Evolutionary conservation across 2,329 filamentous ascomycete species (phyloP).

Genomic region (Nemania serpens): DNA sequence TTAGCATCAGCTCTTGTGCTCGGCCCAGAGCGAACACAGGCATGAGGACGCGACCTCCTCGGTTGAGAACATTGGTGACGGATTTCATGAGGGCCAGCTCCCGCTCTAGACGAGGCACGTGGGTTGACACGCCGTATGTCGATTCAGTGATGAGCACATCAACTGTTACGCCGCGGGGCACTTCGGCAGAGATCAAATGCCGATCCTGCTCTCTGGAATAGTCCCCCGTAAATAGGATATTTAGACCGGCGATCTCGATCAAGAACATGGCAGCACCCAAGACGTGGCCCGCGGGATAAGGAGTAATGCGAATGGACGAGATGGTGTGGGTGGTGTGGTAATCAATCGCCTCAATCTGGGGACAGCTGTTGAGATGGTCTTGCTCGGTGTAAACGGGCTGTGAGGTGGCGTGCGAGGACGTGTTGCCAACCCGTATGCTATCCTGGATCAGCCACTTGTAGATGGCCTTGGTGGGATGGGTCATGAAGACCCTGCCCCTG

Average conservation of each 20-base stretch:
- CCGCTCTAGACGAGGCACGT: constrained; percentile 86
- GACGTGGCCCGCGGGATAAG: constrained; percentile 97
- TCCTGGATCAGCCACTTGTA: constrained; percentile 99
- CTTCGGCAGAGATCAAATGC: constrained; percentile 90
- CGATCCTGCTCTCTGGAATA: constrained; percentile 96
- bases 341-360: constrained; percentile 94
- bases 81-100: constrained; percentile 95
- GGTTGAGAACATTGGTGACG: constrained; percentile 87
- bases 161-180: constrained; percentile 86
- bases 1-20: constrained; percentile 91
- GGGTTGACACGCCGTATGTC: constrained; percentile 93
- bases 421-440: constrained; percentile 85
- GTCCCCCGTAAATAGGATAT: constrained; percentile 96
- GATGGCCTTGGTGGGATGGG: constrained; percentile 97
- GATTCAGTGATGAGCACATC: constrained; percentile 98
- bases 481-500: constrained; percentile 96
- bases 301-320: constrained; percentile 93
- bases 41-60: constrained; percentile 89
- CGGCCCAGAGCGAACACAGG: constrained; percentile 93
- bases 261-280: constrained; percentile 98
- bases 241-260: constrained; percentile 94
- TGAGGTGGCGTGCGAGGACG: constrained; percentile 64
- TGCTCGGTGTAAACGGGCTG: constrained; percentile 92
- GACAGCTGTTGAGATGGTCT: constrained; percentile 91
- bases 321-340: constrained; percentile 98